Evolutionary conservation across 352 stramenopile genomes (phyloP).

Genomic region (Pythium volutum): DNA sequence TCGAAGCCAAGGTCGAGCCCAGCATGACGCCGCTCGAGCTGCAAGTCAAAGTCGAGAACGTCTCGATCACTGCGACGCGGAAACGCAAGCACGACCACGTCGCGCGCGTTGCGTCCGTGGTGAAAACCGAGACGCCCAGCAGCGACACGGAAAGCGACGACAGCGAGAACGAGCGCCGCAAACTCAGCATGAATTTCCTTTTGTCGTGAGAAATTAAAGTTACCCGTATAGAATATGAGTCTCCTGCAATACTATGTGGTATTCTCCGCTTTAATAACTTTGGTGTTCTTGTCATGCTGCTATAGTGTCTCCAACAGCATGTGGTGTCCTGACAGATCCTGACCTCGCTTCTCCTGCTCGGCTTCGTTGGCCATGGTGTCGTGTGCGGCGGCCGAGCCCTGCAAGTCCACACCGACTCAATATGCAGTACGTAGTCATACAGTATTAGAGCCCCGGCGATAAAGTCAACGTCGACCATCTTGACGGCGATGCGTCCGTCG

Average conservation of each 20-base stretch:
- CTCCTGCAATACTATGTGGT: no score
- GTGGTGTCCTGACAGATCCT: no score
- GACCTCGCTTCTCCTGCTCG: no score
- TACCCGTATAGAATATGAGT: no score
- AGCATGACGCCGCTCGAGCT: not conserved
- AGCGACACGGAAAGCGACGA: constrained; percentile 15
- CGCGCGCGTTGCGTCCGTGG: not conserved
- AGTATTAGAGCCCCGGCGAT: no score
- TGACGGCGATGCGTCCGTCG: constrained; percentile 14
- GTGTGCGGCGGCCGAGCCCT: no score
- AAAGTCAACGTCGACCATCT: constrained; percentile 23
- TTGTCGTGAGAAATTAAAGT: constrained; percentile 18
- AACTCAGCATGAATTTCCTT: constrained; percentile 25
- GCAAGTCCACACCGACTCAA: no score
- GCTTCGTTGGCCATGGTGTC: no score
- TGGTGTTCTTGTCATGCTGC: not conserved
- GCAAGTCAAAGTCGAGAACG: constrained; percentile 14
- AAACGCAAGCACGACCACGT: not conserved
- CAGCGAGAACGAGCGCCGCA: constrained; percentile 22
- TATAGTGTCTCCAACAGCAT: not conserved
- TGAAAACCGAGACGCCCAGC: constrained; percentile 6
- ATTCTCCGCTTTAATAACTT: no score
- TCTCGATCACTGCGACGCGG: not conserved
- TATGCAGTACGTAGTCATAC: no score
- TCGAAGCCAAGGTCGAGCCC: not conserved